Evolutionary conservation across 352 stramenopile species (phyloP), one percentile per base, ranked within the genome.

Genomic region (Phytophthora idaei): DNA sequence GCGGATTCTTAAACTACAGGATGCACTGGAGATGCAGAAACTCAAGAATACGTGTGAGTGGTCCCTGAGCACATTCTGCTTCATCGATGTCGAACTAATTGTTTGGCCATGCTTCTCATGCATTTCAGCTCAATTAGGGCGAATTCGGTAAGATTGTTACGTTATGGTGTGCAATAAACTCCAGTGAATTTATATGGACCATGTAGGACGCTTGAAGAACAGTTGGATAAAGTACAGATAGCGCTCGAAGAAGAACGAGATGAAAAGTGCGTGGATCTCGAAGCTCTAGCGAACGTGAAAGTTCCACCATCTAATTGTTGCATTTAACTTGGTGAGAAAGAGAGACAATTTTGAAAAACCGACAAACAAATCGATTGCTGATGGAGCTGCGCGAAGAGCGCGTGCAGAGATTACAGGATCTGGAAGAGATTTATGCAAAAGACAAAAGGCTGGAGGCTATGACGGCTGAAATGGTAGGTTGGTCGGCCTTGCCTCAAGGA

Each of bases 371-470:
- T 50, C 80, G 80, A 21, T 53, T 93, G 36, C 41, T 93, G 15
- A 81, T 91, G 59, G 78, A 93, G 47, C 69, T 93, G 3, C 76
- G 87, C 34, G 84, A 92, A 58, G 82, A 92, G 51, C 84, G 84
- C n/a, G 82, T 92, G 4, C 84, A 93, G 53, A 69, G 84, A 34
- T 57, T 93, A n/a, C 84, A 93, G 44, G 84, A 93, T 68, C 65
- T 91, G 6, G 78, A 93, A 47, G 84, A 93, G 57, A 93, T 93
- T 58, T 93, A 93, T 53, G 71, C 81, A 11, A 93, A 93, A 56
- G 82, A 93, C 45, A 93, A 91, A 54, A 73, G 87, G 31, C 60
- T 93, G 7, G 84, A 90, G 41, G 72, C 84, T 12, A 55, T 93
- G 11, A 55, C 76, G 3, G 72, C 45, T 21, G 82, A 90, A 83